Base-by-base conservation (phyloP, 768 basidiomycete species). In the Boletellus sp. region DNA sequence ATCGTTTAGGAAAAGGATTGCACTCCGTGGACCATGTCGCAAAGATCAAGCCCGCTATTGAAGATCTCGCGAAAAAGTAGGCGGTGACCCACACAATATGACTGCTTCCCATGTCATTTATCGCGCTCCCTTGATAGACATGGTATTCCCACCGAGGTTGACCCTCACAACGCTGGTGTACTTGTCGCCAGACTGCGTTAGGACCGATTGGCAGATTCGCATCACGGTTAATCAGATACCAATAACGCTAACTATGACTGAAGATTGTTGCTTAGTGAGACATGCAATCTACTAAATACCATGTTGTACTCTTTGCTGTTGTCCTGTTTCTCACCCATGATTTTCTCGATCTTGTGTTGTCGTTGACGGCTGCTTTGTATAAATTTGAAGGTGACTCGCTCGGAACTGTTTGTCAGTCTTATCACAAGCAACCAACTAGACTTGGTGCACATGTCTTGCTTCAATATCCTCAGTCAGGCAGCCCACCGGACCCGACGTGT, bases 41-140 rank as follows among this genome's bases (percentile, higher is more conserved):
- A 0, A 98, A 95, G 71, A 77, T 97, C 61, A 93, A 87, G 63
- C 95, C 94, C 28, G 94, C 94, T 6, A 85, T 98, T 43, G 87
- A 91, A 64, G 84, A 87, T 33, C 72, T 95, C 43, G 88, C 95
- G 81, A 73, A 77, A 56, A 91, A 86, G 89, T 90, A 59, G 36
- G 78, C 57, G 37, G 42, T 44, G 12, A 35, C 9, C 12, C 31
- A 22, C 28, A 12, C 19, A 4, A 13, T 16, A 15, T 26, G 22
- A 47, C n/a, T 10, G 22, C 31, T 17, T 47, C 24, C 23, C 24
- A 20, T 26, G 34, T 22, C 16, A 43, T 23, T 55, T n/a, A 42
- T 31, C 19, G 1, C 35, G 19, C 47, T 26, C 38, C 41, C 43
- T 15, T 28, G 7, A 28, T 59, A 94, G 92, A 61, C 79, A 92